phyloP scores from a whole-genome alignment of 495 filamentous ascomycete genomes.

The Aspergillus indologenus region DNA sequence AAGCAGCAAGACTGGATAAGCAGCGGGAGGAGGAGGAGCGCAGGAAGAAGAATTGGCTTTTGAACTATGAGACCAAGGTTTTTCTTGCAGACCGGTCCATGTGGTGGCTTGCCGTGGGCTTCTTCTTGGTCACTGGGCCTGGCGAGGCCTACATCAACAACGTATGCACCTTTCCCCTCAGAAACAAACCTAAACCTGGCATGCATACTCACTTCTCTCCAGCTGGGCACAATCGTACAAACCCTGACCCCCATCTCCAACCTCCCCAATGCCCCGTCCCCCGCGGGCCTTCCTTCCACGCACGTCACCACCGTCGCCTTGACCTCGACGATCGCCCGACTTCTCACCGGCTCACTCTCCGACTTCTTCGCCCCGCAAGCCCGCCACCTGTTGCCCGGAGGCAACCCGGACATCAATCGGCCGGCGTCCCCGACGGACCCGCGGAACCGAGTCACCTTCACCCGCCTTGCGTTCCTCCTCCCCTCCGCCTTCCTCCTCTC shows the following conservation, averaged over 20 bases:
- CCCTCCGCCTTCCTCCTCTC: slow-evolving; percentile 72
- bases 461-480: slow-evolving; percentile 77
- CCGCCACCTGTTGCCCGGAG: slow-evolving; percentile 33
- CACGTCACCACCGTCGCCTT: slow-evolving; percentile 90
- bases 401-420: slow-evolving; percentile 31
- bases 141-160: slow-evolving; percentile 98
- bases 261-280: slow-evolving; percentile 43
- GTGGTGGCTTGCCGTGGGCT: slow-evolving; percentile 89
- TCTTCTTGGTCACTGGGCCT: slow-evolving; percentile 91
- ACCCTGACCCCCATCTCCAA: slow-evolving; percentile 68
- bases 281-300: slow-evolving; percentile 69
- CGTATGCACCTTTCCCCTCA: slow-evolving; percentile 29
- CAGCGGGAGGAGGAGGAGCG: slow-evolving; percentile 61
- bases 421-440: slow-evolving; percentile 23
- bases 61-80: slow-evolving; percentile 79
- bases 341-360: slow-evolving; percentile 79
- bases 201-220: slow-evolving; percentile 3
- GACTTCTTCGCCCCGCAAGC: slow-evolving; percentile 78
- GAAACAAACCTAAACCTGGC: background rate
- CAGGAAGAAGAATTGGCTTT: slow-evolving; percentile 75
- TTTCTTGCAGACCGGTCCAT: slow-evolving; percentile 88
- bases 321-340: slow-evolving; percentile 83
- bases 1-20: slow-evolving; percentile 46
- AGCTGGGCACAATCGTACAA: slow-evolving; percentile 85
- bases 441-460: slow-evolving; percentile 53